These are phyloP conservation scores for Mortierella sp. DNA, from an alignment of 371 early-diverging fungal species.

Conservation along the genomic window DNA sequence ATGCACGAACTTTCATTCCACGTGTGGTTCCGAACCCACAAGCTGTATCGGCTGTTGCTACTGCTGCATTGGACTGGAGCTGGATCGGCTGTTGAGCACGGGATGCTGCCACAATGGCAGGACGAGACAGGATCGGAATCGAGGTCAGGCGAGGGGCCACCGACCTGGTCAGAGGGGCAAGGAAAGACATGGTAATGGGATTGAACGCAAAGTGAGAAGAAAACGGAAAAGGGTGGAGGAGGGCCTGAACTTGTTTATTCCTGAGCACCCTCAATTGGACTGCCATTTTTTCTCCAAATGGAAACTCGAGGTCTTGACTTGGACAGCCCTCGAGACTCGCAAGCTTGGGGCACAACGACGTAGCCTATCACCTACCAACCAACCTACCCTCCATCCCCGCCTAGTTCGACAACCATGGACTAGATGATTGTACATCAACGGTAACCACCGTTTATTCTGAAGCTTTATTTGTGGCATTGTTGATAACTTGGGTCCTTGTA, in stretches of 20 bases:
- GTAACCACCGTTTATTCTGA: no score
- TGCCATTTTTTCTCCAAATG: no score
- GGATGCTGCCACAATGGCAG: slow-evolving; percentile 20
- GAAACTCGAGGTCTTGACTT: no score
- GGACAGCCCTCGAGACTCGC: no score
- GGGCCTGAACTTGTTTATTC: not conserved
- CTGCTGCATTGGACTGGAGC: slow-evolving; percentile 7
- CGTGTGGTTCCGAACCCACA: slow-evolving; percentile 60
- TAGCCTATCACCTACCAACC: no score
- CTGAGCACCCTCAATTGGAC: no score
- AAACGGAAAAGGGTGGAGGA: not conserved
- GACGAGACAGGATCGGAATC: slow-evolving; percentile 13
- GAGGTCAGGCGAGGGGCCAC: slow-evolving; percentile 31
- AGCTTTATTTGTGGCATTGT: no score
- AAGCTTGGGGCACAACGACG: no score
- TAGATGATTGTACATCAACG: no score
- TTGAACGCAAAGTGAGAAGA: not conserved
- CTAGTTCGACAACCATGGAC: no score
- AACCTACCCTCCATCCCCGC: no score
- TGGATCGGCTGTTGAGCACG: slow-evolving; percentile 29
- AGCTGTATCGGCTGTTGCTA: slow-evolving; percentile 15
- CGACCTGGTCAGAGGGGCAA: slow-evolving; percentile 33
- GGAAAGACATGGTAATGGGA: slow-evolving; percentile 16
- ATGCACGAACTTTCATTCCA: slow-evolving; percentile 86
- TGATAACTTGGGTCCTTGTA: no score